Percentiles rank a stretch among this genome's conserved stretches.
These are phyloP conservation scores for Annulohypoxylon maeteangense DNA, from an alignment of 495 filamentous ascomycete genomes.

Conservation along the genomic window DNA sequence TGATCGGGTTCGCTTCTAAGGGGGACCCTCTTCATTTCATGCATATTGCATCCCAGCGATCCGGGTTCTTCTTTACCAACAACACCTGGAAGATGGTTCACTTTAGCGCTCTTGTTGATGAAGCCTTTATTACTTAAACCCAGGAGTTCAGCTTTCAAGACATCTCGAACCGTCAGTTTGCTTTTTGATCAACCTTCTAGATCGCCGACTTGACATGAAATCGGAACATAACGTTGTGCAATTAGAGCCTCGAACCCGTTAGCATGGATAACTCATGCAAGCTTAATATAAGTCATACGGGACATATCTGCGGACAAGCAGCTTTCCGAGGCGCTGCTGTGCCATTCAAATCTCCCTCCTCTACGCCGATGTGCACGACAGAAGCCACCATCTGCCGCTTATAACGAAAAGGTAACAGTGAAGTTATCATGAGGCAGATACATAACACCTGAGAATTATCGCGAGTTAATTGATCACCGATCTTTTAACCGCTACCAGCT, in stretches of 20 bases:
- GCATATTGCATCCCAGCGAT: conserved; percentile 27
- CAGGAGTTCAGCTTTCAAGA: neutral
- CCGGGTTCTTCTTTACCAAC: conserved; percentile 33
- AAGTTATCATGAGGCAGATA: conserved; percentile 1
- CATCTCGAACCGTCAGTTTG: neutral
- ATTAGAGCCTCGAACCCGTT: conserved; percentile 1
- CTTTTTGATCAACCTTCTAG: neutral
- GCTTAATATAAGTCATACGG: conserved; percentile 36
- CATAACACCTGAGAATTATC: neutral
- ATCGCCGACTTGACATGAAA: neutral
- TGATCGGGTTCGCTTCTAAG: conserved; percentile 17
- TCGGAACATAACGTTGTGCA: conserved; percentile 4
- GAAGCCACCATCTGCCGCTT: neutral
- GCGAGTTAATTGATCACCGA: conserved; percentile 21
- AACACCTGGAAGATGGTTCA: neutral
- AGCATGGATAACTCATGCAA: conserved; percentile 7
- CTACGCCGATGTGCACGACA: conserved; percentile 13
- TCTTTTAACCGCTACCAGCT: conserved; percentile 1
- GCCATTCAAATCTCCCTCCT: conserved; percentile 1
- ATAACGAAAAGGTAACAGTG: neutral
- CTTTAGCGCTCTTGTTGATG: conserved; percentile 14
- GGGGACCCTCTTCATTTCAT: conserved; percentile 22
- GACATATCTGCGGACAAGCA: conserved; percentile 16
- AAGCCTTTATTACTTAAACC: neutral
- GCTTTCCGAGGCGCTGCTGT: neutral